Evolutionary conservation across 1,139 yeast species (phyloP).

Genomic region (Cylindricascospora bacillispora): DNA sequence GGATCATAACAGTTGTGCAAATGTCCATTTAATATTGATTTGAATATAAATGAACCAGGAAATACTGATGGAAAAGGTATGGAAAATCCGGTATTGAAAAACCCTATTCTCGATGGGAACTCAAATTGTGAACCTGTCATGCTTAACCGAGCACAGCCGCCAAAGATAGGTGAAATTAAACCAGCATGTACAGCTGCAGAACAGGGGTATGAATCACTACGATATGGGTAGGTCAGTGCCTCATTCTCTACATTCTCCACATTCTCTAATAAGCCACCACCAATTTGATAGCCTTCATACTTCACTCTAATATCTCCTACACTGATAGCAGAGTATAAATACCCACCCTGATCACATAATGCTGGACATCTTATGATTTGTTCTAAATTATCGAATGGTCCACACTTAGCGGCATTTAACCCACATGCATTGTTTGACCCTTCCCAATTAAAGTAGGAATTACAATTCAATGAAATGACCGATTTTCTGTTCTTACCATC

Average conservation of each 20-base stretch:
- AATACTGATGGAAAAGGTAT: slow-evolving; percentile 58
- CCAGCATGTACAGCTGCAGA: slow-evolving; percentile 89
- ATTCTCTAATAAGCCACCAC: slow-evolving; percentile 38
- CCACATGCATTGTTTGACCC: slow-evolving; percentile 78
- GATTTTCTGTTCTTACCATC: slow-evolving; percentile 14
- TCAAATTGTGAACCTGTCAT: slow-evolving; percentile 41
- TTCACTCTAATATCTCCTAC: slow-evolving; percentile 60
- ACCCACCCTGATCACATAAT: slow-evolving; percentile 63
- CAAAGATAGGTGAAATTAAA: slow-evolving; percentile 51
- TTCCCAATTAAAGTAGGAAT: slow-evolving; percentile 41
- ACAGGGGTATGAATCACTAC: slow-evolving; percentile 85
- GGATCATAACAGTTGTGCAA: slow-evolving; percentile 51
- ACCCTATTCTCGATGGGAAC: slow-evolving; percentile 38
- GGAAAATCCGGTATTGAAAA: slow-evolving; percentile 39
- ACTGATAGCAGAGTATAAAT: slow-evolving; percentile 66
- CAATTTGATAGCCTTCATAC: slow-evolving; percentile 62
- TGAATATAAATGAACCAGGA: slow-evolving; percentile 61
- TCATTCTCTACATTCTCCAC: slow-evolving; percentile 9
- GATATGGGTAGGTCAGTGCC: slow-evolving; percentile 43
- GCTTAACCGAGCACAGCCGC: slow-evolving; percentile 68
- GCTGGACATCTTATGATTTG: slow-evolving; percentile 76
- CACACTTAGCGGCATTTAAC: slow-evolving; percentile 47
- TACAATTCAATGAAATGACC: slow-evolving; percentile 34
- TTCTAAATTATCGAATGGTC: slow-evolving; percentile 33
- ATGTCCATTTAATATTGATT: slow-evolving; percentile 24